Conservation (phyloP, 441 rosid species). For the Manihot esculenta region DNA sequence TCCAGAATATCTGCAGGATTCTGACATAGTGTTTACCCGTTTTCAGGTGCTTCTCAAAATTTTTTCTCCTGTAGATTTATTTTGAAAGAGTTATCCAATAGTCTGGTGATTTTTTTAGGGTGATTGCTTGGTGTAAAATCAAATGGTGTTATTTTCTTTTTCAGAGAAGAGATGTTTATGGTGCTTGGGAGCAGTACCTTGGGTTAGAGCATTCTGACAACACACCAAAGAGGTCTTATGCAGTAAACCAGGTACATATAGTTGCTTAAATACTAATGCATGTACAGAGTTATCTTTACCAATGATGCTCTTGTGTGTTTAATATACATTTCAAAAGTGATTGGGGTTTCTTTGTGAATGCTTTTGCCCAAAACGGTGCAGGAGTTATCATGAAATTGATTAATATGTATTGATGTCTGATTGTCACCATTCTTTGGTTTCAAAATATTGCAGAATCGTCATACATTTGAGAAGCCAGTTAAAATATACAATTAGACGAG, state of each 20-base stretch:
- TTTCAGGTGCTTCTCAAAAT: constrained; percentile 62
- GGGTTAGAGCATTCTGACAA: constrained; percentile 91
- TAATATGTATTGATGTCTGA: neutral
- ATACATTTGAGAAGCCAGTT: constrained; percentile 81
- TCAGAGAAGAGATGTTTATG: constrained; percentile 89
- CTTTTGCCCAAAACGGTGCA: neutral
- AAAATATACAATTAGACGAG: constrained; percentile 79
- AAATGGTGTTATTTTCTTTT: constrained; percentile 1
- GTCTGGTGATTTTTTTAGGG: neutral
- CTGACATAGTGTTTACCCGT: constrained; percentile 66
- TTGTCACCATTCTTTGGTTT: constrained; percentile 5
- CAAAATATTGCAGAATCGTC: constrained; percentile 68
- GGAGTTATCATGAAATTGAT: neutral
- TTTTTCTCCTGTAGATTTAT: neutral
- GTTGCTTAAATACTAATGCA: no score
- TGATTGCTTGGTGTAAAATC: neutral
- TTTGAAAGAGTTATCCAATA: neutral
- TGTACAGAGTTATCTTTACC: no score
- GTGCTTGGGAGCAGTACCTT: constrained; percentile 95
- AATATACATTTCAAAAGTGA: no score
- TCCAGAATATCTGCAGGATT: constrained; percentile 79
- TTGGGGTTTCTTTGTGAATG: no score
- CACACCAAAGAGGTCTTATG: constrained; percentile 80
- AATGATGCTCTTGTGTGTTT: no score
- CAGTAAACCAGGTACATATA: constrained; percentile 73